phyloP scores from a whole-genome alignment of 345 rosid genomes.

The Ceriops tagal region DNA sequence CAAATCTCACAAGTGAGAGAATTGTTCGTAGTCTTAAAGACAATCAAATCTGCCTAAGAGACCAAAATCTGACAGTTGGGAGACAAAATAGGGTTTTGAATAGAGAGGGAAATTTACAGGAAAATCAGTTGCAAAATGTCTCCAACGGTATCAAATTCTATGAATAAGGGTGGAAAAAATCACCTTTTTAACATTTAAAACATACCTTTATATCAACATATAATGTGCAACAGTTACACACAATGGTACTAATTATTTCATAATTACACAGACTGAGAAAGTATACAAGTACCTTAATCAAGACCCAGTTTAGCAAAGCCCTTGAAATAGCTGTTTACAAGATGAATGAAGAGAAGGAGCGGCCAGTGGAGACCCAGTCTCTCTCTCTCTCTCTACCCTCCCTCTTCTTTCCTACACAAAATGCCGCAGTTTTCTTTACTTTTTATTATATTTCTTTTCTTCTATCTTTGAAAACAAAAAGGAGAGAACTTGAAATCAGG shows the following conservation, averaged over 20 bases:
- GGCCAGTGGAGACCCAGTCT: constrained; percentile 29
- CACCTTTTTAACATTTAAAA: constrained; percentile 14
- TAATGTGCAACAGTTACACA: constrained; percentile 15
- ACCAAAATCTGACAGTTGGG: constrained; percentile 29
- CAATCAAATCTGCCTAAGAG: constrained; percentile 10
- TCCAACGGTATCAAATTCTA: constrained; percentile 8
- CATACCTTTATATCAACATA: constrained; percentile 6
- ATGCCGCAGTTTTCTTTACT: constrained; percentile 10
- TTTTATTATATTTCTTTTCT: background rate
- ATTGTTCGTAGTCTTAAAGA: constrained; percentile 9
- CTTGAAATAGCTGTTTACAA: constrained; percentile 23
- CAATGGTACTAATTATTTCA: constrained; percentile 1
- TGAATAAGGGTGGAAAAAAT: background rate
- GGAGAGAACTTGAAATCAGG: constrained; percentile 26
- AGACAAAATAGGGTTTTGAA: constrained; percentile 25
- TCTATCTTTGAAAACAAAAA: background rate
- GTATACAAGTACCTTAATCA: constrained; percentile 3
- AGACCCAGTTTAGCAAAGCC: constrained; percentile 25
- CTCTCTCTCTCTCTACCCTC: constrained; percentile 20
- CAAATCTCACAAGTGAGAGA: constrained; percentile 7
- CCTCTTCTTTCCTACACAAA: constrained; percentile 24
- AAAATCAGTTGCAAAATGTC: constrained; percentile 14
- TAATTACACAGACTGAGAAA: background rate
- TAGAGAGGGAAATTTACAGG: constrained; percentile 19
- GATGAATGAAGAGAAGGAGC: constrained; percentile 11